Conservation (phyloP, 768 basidiomycete species). For the Suillus weaverae region DNA sequence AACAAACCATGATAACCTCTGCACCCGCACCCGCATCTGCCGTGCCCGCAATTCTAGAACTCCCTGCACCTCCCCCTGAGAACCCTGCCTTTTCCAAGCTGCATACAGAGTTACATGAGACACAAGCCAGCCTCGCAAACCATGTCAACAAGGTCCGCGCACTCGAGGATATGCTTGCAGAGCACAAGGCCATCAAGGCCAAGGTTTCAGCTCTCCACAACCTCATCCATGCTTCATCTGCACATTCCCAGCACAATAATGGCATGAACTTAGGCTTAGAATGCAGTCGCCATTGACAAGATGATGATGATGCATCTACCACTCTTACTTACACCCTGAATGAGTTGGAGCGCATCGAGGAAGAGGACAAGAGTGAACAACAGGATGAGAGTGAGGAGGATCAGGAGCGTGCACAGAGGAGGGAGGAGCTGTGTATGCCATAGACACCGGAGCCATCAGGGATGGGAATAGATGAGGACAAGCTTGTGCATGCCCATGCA, state of each 20-base stretch:
- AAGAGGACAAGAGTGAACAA: constrained; percentile 67
- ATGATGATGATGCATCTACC: constrained; percentile 73
- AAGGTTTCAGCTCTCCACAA: constrained; percentile 76
- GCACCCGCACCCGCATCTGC: constrained; percentile 28
- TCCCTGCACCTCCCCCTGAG: constrained; percentile 19
- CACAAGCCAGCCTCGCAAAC: constrained; percentile 70
- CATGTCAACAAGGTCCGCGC: constrained; percentile 85
- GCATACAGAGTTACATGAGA: constrained; percentile 81
- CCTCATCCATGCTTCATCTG: constrained; percentile 53
- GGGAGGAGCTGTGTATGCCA: constrained; percentile 66
- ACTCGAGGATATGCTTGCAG: constrained; percentile 76
- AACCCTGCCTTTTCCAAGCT: constrained; percentile 51
- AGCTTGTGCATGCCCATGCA: constrained; percentile 10
- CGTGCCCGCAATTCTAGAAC: constrained; percentile 1
- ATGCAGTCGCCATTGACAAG: constrained; percentile 30
- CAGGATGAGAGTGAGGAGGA: constrained; percentile 41
- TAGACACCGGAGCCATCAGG: constrained; percentile 78
- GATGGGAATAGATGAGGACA: constrained; percentile 50
- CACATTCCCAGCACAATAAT: constrained; percentile 21
- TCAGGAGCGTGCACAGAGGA: constrained; percentile 45
- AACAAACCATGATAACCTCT: constrained; percentile 14
- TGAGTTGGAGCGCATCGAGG: constrained; percentile 69
- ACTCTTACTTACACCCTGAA: constrained; percentile 70
- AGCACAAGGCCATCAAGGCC: constrained; percentile 80
- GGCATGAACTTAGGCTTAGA: constrained; percentile 10